phyloP scores from a whole-genome alignment of 108 stramenopile genomes.

The Nannochloropsis gaditana region DNA sequence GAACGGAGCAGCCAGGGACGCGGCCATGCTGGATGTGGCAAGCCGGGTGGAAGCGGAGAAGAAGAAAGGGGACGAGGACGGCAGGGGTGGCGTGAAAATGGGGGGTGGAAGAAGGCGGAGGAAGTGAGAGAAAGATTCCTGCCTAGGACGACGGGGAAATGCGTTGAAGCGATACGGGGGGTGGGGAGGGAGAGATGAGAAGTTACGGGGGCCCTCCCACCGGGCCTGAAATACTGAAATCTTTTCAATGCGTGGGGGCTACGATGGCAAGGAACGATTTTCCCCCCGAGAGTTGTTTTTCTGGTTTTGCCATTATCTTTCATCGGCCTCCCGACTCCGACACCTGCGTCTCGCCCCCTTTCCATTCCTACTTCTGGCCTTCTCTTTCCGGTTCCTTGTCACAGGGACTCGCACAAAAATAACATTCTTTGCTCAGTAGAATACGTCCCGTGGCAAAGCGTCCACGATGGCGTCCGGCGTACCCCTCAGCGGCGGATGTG shows the following conservation, averaged over 20 bases:
- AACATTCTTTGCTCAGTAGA: not conserved
- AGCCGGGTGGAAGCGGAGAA: slow-evolving; percentile 68
- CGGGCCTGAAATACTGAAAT: no score
- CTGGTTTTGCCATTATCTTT: no score
- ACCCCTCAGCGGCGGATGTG: not conserved
- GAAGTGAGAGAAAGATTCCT: not conserved
- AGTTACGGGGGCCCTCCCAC: no score
- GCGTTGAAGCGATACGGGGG: no score
- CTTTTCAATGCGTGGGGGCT: no score
- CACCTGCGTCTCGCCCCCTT: no score
- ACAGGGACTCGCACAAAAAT: not conserved
- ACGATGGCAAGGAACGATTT: no score
- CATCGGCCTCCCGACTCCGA: no score
- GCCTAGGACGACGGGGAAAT: no score
- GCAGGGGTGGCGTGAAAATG: not conserved
- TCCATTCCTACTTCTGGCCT: not conserved
- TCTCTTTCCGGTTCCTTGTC: not conserved
- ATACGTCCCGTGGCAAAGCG: slow-evolving; percentile 7
- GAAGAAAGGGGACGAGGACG: slow-evolving; percentile 21
- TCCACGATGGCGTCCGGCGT: not conserved
- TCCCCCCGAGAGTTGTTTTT: no score
- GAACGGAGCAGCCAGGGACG: slow-evolving; percentile 72
- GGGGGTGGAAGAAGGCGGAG: not conserved
- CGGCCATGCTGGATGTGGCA: slow-evolving; percentile 77
- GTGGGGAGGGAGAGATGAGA: no score